phyloP scores from a whole-genome alignment of 257 asterid species.

The Solanum lycopersicoides region DNA sequence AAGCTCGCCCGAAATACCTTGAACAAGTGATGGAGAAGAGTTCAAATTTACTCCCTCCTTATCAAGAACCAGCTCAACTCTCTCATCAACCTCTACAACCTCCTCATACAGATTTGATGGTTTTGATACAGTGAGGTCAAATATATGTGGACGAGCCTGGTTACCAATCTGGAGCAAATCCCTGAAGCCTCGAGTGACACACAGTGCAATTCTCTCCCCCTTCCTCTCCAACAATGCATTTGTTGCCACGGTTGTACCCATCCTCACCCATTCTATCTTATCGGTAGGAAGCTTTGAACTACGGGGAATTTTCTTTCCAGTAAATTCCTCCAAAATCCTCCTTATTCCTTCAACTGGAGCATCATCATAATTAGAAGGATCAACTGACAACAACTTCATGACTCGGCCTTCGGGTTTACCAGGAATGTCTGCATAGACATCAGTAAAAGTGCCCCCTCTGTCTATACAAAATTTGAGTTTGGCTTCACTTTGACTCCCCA shows the following conservation, averaged over 20 bases:
- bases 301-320: slow-evolving; percentile 66
- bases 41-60: slow-evolving; percentile 21
- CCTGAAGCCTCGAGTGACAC: slow-evolving; percentile 77
- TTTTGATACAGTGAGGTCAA: slow-evolving; percentile 85
- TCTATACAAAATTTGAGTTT: slow-evolving; percentile 85
- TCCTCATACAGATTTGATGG: slow-evolving; percentile 90
- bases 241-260: slow-evolving; percentile 99
- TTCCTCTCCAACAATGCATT: slow-evolving; percentile 87
- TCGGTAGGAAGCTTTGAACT: slow-evolving; percentile 78
- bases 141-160: slow-evolving; percentile 88
- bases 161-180: slow-evolving; percentile 92
- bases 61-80: slow-evolving; percentile 68
- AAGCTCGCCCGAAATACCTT: slow-evolving; percentile 86
- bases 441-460: slow-evolving; percentile 97
- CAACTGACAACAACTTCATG: slow-evolving; percentile 89
- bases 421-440: slow-evolving; percentile 93
- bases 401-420: slow-evolving; percentile 77
- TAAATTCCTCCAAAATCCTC: slow-evolving; percentile 78
- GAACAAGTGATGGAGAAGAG: slow-evolving; percentile 34
- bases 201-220: slow-evolving; percentile 89
- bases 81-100: slow-evolving; percentile 88
- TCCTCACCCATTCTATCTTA: slow-evolving; percentile 93
- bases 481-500: slow-evolving; percentile 54
- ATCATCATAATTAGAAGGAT: slow-evolving; percentile 89
- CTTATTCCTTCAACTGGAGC: slow-evolving; percentile 98